Evolutionary conservation across 495 filamentous ascomycete species (phyloP), one percentile per base, ranked within the genome.

Genomic region (Penicillium flavigenum): DNA sequence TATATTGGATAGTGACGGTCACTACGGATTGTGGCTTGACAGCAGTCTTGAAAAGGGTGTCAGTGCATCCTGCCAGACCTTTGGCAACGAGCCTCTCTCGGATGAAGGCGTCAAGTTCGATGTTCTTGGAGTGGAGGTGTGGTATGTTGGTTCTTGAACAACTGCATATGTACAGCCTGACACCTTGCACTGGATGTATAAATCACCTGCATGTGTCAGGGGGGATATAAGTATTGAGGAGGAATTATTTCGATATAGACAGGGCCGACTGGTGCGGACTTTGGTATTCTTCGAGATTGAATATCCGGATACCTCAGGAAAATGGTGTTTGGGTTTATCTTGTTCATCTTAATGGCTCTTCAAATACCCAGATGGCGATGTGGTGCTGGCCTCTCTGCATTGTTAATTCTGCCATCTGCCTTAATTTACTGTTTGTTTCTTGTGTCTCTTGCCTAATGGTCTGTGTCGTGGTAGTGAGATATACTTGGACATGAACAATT

Each of bases 81-180:
- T 98, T 71, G 91, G 91, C 1, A 98, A 98, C 63, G 92, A 98
- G 75, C 87, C 86, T 31, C 80, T 98, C n/a, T 96, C 92, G 59
- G 93, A 96, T 55, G 90, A 94, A 57, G 94, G 94, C 5, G 83
- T 85, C 63, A 96, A 96, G 67, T 98, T 97, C 65, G 92, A 94
- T 51, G 82, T 98, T 6, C 61, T 96, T 2, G 92, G 92, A 9
- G 89, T 97, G 3, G 95, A 98, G 76, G 70, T 97, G 19, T 98
- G 93, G 93, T 90, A 86, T 67, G 81, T 96, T 56, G 79, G 80
- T 11, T 63, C 74, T 12, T 79, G 54, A 76, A 39, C 3, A 12
- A 6, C 31, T 3, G 36, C 19, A 20, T 41, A 14, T 16, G 52
- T 44, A 24, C 8, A 46, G 53, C 41, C 20, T 32, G 47, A 11